Base-by-base conservation (phyloP, 441 rosid genomes). In the Adansonia madagascariensis region DNA sequence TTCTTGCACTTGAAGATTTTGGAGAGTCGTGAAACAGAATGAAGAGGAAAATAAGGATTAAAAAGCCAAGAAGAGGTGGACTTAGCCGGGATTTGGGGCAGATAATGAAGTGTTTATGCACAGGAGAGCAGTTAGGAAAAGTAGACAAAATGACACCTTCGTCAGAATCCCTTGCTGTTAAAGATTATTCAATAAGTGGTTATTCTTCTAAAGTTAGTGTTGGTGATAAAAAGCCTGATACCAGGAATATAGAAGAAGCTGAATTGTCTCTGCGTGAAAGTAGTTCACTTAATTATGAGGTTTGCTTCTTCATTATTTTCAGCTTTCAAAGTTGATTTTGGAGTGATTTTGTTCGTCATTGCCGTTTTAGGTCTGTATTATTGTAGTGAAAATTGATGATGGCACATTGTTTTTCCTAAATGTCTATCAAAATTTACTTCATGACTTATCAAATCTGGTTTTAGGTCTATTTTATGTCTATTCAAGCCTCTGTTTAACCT, bases 181-280 rank as follows among this genome's bases (percentile, higher is more conserved):
- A 84, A 75, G 89, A 84, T 81, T 85, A 81, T 80, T 84, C 85
- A 0, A 66, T 82, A 52, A 86, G 87, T 63, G 85, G 76, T 75
- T 80, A 78, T 78, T 91, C 92, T 75, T 81, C 90, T 50, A 84
- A 80, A 24, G 82, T 83, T 49, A 86, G 89, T 53, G 95, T 84
- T 55, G 78, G 64, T n/a, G 86, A 84, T 69, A 87, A 71, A 77
- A 88, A 82, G 72, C 84, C 84, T 31, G 92, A 91, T 67, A 75
- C 82, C 20, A 77, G 88, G 50, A 91, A 94, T 73, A 90, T 94
- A 20, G 97, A 94, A 77, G 98, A 94, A 88, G 98, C 97, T 1
- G 98, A 94, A 84, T 86, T 89, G 59, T 89, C 94, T 73, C 89
- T 94, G 63, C 97, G 97, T 31, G 97, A 91, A 83, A 88, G 89